Percentiles rank a stretch among this genome's conserved stretches.
Evolutionary conservation across 2,329 filamentous ascomycete species (phyloP).

Genomic region (Botryotinia convoluta): DNA sequence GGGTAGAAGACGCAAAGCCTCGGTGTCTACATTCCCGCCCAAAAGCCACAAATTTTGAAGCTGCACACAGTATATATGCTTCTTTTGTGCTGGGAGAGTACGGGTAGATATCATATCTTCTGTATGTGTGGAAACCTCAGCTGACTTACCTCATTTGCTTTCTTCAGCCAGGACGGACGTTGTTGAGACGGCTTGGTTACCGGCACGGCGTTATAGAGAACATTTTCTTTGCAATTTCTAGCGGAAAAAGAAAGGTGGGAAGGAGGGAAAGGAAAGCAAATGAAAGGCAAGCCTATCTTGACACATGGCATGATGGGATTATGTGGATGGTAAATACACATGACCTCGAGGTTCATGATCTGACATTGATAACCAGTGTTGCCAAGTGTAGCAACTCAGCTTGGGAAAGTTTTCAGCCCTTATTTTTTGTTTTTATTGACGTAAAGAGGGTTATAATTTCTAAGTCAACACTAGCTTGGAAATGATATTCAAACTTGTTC

Average conservation of each 20-base stretch:
- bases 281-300: background rate
- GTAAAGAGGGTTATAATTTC: background rate
- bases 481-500: background rate
- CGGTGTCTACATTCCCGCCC: background rate
- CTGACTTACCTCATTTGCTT: background rate
- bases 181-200: background rate
- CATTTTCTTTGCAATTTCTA: background rate
- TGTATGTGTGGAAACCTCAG: background rate
- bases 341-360: background rate
- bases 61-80: background rate
- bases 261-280: background rate
- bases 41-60: background rate
- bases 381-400: background rate
- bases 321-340: background rate
- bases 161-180: background rate
- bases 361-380: background rate
- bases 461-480: background rate
- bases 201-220: background rate
- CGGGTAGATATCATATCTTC: background rate
- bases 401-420: background rate
- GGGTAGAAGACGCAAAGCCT: background rate
- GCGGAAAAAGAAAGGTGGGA: background rate
- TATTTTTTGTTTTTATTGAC: background rate
- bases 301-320: background rate
- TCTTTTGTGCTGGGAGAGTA: background rate